Base-by-base conservation (phyloP, 305 asterid genomes). In the Fraxinus platypoda region DNA sequence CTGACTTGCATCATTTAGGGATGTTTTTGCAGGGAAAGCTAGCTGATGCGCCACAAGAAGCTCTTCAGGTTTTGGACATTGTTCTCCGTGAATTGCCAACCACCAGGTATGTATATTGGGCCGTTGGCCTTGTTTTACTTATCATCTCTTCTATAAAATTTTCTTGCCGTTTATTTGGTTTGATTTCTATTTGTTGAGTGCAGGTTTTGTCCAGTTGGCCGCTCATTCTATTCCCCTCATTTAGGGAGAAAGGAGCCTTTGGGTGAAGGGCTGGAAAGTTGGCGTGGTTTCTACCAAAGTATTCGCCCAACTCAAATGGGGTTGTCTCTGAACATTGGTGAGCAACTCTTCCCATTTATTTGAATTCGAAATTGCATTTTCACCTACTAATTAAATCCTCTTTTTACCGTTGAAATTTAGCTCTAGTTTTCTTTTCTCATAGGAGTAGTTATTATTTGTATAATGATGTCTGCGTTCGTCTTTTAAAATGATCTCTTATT, bases 71-170 rank as follows among this genome's bases (percentile, higher is more conserved):
- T 52, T 52, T 52, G 85, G 99, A 97, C 87, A 97, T 97, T 82
- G 99, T 97, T 71, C 87, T 97, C 75, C 98, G 98, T 1, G 98
- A 93, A 84, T 88, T 93, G 72, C 99, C 98, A 0, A 97, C 98
- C 7, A 28, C 89, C 26, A 81, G 93, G 99, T 97, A 87, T 26
- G 71, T 76, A 59, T 68, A 30, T 19, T 21, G 62, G 62, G 21
- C 62, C 0, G 21, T 15, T 4, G 8, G 17, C 8, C 74, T 35
- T 54, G 7, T 15, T 81, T 21, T 38, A 34, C 23, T 31, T 49
- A 49, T 49, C 73, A 3, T 76, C 43, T 5, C 31, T 68, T 17
- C 37, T n/a, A 73, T 19, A 62, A 68, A 23, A 30, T 66, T 23
- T 35, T 78, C 21, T 6, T 52, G 8, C 38, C 11, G 3, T 21